Percentiles rank a stretch among this genome's conserved stretches.
These are phyloP conservation scores for Mychonastes homosphaera DNA, from an alignment of 139 green algal species.

Conservation along the genomic window DNA sequence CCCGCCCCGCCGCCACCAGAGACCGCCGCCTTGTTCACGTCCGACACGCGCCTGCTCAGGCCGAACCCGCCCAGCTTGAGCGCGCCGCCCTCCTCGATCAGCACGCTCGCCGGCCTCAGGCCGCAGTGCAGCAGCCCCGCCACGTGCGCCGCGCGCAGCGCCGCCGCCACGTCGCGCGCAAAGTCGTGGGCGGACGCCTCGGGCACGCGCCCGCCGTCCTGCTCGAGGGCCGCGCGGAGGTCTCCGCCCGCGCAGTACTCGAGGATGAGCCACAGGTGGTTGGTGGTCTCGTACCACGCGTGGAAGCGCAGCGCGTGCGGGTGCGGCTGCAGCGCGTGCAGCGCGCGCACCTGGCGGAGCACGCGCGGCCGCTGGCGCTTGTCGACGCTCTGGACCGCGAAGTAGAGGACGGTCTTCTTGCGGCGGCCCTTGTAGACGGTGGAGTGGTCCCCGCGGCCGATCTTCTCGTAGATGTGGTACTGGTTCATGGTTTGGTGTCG, in stretches of 20 bases:
- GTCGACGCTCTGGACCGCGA: constrained; percentile 87
- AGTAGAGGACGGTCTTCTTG: constrained; percentile 92
- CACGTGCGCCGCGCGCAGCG: constrained; percentile 67
- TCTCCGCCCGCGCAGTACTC: constrained; percentile 95
- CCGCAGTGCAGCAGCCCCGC: constrained; percentile 81
- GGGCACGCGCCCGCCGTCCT: constrained; percentile 75
- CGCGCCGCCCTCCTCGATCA: constrained; percentile 87
- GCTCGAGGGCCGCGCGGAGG: constrained; percentile 69
- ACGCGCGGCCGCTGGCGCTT: constrained; percentile 76
- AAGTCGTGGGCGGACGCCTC: constrained; percentile 80
- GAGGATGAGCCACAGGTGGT: constrained; percentile 95
- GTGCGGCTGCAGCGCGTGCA: constrained; percentile 81
- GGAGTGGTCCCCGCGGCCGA: constrained; percentile 80
- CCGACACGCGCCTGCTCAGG: constrained; percentile 49
- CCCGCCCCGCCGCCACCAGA: too few relatives aligned
- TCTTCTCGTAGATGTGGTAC: constrained; percentile 76
- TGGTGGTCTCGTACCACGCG: constrained; percentile 91
- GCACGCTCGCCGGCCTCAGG: constrained; percentile 87
- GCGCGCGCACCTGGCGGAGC: constrained; percentile 72
- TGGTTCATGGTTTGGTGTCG: too few relatives aligned
- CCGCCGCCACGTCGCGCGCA: constrained; percentile 59
- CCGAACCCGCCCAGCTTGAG: constrained; percentile 94
- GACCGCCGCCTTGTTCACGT: constrained; percentile 69
- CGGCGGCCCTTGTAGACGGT: constrained; percentile 88
- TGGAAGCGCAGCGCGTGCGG: constrained; percentile 86